Evolutionary conservation across 257 asterid species (phyloP), one percentile per base, ranked within the genome.

Genomic region (Ajuga chamaepitys): DNA sequence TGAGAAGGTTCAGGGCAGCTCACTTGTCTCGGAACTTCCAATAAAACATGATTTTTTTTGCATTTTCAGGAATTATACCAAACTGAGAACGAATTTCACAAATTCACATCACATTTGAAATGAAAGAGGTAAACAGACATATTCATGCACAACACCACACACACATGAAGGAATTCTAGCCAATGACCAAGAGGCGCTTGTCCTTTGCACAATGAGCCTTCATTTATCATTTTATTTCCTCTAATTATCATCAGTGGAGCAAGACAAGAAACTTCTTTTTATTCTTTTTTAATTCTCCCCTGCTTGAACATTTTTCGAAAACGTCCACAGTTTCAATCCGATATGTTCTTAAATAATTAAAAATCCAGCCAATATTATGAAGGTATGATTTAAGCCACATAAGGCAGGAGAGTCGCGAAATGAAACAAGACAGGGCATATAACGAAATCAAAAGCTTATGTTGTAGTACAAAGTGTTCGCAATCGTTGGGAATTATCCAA

Each of bases 31-130:
- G 34, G 48, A 44, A 37, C 44, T 40, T 67, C 84, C 60, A 70
- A 57, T 14, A 7, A 65, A 68, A 70, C 58, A 75, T 65, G 74
- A n/a, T n/a, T n/a, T n/a, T n/a, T n/a, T n/a, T n/a, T n/a, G n/a
- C n/a, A n/a, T n/a, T n/a, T n/a, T n/a, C n/a, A n/a, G n/a, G n/a
- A 34, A 48, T 11, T 34, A 70, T n/a, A 48, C 45, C 14, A n/a
- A 57, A 44, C 17, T 24, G 45, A 59, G 56, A 38, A 44, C 32
- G 34, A 32, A 62, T 30, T 67, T 14, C 38, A 53, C 20, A 66
- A 47, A 7, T 25, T 10, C 48, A 46, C 46, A 21, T 24, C 40
- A 61, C 46, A 60, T 55, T 32, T n/a, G 10, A 26, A 37, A 66
- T 50, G 35, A 50, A 67, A 44, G 42, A 41, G n/a, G 38, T 62